These are phyloP conservation scores for Aspergillus steynii DNA, from an alignment of 495 filamentous ascomycete species.

Conservation along the genomic window DNA sequence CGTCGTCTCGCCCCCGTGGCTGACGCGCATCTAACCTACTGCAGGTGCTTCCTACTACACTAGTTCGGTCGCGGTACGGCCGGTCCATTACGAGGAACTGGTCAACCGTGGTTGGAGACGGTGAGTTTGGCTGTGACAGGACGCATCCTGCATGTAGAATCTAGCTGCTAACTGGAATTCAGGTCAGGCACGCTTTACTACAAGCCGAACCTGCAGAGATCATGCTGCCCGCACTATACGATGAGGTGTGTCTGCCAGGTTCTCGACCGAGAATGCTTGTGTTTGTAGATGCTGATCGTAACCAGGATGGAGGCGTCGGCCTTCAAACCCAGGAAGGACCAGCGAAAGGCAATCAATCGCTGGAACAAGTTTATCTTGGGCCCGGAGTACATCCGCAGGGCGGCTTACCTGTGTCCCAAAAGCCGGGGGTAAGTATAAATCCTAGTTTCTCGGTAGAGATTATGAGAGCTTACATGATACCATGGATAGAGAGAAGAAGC, in stretches of 20 bases:
- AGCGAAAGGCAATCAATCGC: conserved; percentile 82
- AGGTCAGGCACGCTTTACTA: conserved; percentile 84
- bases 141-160: background rate
- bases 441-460: background rate
- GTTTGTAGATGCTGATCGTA: background rate
- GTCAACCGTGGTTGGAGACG: conserved; percentile 90
- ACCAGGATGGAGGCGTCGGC: conserved; percentile 64
- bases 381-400: conserved; percentile 71
- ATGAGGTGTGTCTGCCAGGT: conserved; percentile 57
- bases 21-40: conserved; percentile 14
- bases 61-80: conserved; percentile 63
- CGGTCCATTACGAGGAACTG: conserved; percentile 75
- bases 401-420: conserved; percentile 70
- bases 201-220: conserved; percentile 77
- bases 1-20: conserved; percentile 2
- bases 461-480: conserved; percentile 12
- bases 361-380: conserved; percentile 89
- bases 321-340: conserved; percentile 75
- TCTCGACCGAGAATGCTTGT: background rate
- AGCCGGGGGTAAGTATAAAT: conserved; percentile 62
- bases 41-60: conserved; percentile 86
- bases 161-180: conserved; percentile 22
- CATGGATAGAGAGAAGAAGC: conserved; percentile 62
- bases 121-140: conserved; percentile 33
- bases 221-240: conserved; percentile 96